Evolutionary conservation across 1,139 yeast species (phyloP).

Genomic region (Hemisphaericaspora subhashii): DNA sequence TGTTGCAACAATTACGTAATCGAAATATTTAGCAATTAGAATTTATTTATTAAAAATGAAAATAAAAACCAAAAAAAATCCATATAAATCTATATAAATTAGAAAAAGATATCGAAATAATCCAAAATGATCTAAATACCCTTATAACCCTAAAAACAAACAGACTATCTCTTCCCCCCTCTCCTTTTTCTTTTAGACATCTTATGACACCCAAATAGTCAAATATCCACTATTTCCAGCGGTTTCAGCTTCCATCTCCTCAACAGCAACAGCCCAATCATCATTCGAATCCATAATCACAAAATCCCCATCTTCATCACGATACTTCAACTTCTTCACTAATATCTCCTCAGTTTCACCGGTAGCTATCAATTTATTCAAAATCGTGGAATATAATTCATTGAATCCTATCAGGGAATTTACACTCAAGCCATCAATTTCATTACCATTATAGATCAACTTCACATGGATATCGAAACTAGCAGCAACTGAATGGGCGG

Average conservation of each 20-base stretch:
- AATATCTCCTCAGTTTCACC: constrained; percentile 35
- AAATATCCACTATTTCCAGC: constrained; percentile 34
- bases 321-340: constrained; percentile 65
- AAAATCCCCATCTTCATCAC: constrained; percentile 95
- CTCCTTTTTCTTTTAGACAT: too few species aligned
- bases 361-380: constrained; percentile 35
- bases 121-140: too few species aligned
- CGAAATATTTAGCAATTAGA: too few species aligned
- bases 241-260: constrained; percentile 30
- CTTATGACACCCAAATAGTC: constrained; percentile 41
- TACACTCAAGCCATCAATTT: constrained; percentile 38
- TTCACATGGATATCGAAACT: constrained; percentile 38
- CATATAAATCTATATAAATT: not conserved
- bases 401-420: constrained; percentile 44
- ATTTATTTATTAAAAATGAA: too few species aligned
- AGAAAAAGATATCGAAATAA: too few species aligned
- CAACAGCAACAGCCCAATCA: constrained; percentile 59
- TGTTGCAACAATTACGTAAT: too few species aligned
- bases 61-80: too few species aligned
- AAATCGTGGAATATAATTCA: constrained; percentile 45
- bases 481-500: constrained; percentile 4
- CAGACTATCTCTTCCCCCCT: not conserved
- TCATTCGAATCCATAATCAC: constrained; percentile 86
- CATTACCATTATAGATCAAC: constrained; percentile 50
- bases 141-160: too few species aligned